These are phyloP conservation scores for Fusarium liriodendri DNA, from an alignment of 2,329 filamentous ascomycete species.

Conservation along the genomic window DNA sequence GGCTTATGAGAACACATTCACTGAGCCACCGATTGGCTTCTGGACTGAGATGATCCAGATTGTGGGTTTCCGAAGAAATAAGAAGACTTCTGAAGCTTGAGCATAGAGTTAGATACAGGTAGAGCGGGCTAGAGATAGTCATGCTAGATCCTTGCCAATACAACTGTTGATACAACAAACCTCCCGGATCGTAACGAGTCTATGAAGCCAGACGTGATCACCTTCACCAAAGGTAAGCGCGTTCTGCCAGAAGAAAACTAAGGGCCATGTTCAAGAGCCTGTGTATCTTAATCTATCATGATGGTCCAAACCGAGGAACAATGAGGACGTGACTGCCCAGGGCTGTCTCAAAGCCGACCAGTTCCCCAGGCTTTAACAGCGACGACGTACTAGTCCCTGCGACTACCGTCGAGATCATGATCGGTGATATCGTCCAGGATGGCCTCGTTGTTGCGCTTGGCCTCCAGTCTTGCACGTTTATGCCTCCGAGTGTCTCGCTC, in stretches of 20 bases:
- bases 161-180: not conserved
- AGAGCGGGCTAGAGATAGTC: not conserved
- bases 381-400: not conserved
- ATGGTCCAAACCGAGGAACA: not conserved
- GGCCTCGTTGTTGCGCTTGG: not conserved
- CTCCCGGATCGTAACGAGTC: too few species aligned
- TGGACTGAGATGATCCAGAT: slow-evolving; percentile 63
- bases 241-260: too few species aligned
- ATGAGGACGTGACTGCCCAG: not conserved
- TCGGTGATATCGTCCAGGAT: not conserved
- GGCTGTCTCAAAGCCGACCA: not conserved
- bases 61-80: slow-evolving; percentile 49
- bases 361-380: too few species aligned
- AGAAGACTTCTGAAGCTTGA: slow-evolving; percentile 19
- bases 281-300: not conserved
- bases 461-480: not conserved
- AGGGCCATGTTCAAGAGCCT: too few species aligned
- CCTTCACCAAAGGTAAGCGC: too few species aligned
- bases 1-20: slow-evolving; percentile 64
- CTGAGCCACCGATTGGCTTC: slow-evolving; percentile 61
- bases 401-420: not conserved
- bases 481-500: not conserved
- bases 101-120: not conserved
- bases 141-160: not conserved
- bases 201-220: too few species aligned